Evolutionary conservation across 192 early-diverging fungal genomes (phyloP).

Genomic region (Backusella psychrophila): DNA sequence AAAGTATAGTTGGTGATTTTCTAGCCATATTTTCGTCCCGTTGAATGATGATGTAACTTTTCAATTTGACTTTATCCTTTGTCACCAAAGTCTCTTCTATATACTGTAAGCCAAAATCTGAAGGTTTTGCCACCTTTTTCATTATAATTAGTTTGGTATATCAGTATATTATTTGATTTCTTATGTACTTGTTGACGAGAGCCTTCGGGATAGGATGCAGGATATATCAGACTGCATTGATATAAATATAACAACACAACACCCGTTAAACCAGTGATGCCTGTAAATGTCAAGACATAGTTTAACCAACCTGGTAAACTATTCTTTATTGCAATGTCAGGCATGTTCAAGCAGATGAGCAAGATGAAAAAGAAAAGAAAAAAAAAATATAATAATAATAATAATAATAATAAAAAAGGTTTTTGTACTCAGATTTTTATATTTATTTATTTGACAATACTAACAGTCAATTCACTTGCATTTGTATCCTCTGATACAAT

Average conservation of each 20-base stretch:
- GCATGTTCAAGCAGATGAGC: conserved; percentile 9
- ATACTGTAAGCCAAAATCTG: conserved; percentile 64
- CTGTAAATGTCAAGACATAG: conserved; percentile 44
- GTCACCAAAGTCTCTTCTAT: conserved; percentile 72
- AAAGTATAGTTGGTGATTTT: conserved; percentile 73
- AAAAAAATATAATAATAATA: background rate
- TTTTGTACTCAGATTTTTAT: conserved; percentile 1
- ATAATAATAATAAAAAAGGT: background rate
- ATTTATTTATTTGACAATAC: conserved; percentile 21
- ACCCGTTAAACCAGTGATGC: conserved; percentile 42
- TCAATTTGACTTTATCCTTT: conserved; percentile 77
- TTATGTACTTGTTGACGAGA: conserved; percentile 45
- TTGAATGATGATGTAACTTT: conserved; percentile 74
- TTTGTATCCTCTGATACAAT: conserved; percentile 21
- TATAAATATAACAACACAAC: conserved; percentile 61
- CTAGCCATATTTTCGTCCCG: conserved; percentile 52
- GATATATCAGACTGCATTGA: conserved; percentile 79
- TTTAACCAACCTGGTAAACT: conserved; percentile 44
- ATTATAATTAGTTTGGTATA: background rate
- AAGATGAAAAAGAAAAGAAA: background rate
- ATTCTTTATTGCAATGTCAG: conserved; percentile 10
- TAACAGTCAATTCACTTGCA: conserved; percentile 45
- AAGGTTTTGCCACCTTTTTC: conserved; percentile 63
- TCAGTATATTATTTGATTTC: background rate
- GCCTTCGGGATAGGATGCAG: conserved; percentile 57